These are phyloP conservation scores for Gloeophyllum trabeum DNA, from an alignment of 768 basidiomycete genomes.

Conservation along the genomic window DNA sequence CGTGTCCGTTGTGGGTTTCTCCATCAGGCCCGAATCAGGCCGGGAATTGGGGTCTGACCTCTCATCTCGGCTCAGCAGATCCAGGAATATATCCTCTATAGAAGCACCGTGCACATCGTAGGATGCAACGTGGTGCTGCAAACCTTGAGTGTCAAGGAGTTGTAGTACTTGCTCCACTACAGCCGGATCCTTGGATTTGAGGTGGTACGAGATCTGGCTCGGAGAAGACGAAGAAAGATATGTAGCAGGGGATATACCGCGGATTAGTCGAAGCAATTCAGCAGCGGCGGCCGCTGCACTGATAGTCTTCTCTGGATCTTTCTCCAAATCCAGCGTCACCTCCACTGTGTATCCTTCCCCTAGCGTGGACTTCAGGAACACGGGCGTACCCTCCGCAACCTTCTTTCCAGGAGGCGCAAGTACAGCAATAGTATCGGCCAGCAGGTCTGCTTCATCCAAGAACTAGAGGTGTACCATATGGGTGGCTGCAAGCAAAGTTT, in stretches of 20 bases:
- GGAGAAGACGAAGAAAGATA: constrained; percentile 31
- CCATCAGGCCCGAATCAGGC: neutral
- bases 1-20: constrained; percentile 1
- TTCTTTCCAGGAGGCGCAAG: constrained; percentile 67
- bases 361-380: constrained; percentile 56
- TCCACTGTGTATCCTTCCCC: constrained; percentile 65
- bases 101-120: constrained; percentile 66
- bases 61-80: constrained; percentile 36
- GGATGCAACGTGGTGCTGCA: constrained; percentile 26
- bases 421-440: constrained; percentile 69
- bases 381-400: constrained; percentile 64
- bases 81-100: constrained; percentile 76
- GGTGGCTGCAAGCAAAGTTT: neutral
- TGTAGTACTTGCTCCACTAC: constrained; percentile 45
- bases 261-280: constrained; percentile 26
- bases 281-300: too few relatives aligned
- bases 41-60: neutral
- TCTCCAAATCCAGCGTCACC: constrained; percentile 32
- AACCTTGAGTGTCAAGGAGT: constrained; percentile 35
- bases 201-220: constrained; percentile 36
- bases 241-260: constrained; percentile 30
- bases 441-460: constrained; percentile 69
- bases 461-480: constrained; percentile 27
- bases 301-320: constrained; percentile 15
- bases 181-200: constrained; percentile 46